A percentile compares a stretch with the other conserved stretches of the same genome.
These are phyloP conservation scores for Bremia lactucae DNA, from an alignment of 352 stramenopile genomes.

Conservation along the genomic window DNA sequence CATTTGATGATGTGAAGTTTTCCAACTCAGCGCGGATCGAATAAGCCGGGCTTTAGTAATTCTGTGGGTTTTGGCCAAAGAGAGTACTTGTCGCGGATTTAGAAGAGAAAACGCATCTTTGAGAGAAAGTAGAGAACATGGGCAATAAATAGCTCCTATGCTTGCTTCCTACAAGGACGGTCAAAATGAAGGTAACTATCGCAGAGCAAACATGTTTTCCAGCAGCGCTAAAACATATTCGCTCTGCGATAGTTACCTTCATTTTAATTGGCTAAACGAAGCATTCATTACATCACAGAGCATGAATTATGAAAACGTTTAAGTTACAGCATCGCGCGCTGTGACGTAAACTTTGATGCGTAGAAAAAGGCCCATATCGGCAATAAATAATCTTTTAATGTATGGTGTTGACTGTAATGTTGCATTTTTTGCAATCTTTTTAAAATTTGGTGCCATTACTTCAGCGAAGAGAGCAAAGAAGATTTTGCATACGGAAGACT, in stretches of 20 bases:
- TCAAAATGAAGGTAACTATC: too few relatives aligned
- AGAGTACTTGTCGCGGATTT: constrained; percentile 3
- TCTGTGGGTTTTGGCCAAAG: too few relatives aligned
- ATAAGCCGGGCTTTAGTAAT: constrained; percentile 22
- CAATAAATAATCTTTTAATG: too few relatives aligned
- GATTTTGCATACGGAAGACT: background rate
- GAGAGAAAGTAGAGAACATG: too few relatives aligned
- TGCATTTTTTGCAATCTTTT: too few relatives aligned
- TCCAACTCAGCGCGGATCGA: constrained; percentile 27
- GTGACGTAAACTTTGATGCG: constrained; percentile 76
- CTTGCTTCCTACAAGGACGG: too few relatives aligned
- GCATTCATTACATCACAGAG: constrained; percentile 71
- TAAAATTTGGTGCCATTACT: constrained; percentile 29
- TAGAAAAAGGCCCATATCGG: too few relatives aligned
- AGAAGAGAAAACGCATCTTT: constrained; percentile 4
- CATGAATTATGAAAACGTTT: constrained; percentile 51
- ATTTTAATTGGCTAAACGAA: too few relatives aligned
- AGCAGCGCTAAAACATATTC: constrained; percentile 44
- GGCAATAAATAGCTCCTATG: too few relatives aligned
- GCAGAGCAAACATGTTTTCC: constrained; percentile 39
- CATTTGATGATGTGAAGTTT: too few relatives aligned
- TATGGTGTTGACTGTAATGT: too few relatives aligned
- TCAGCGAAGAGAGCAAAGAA: background rate
- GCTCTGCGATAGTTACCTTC: too few relatives aligned
- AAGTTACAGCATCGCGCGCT: constrained; percentile 68